Base-by-base conservation (phyloP, 2,329 filamentous ascomycete genomes). In the Colletotrichum trifolii region DNA sequence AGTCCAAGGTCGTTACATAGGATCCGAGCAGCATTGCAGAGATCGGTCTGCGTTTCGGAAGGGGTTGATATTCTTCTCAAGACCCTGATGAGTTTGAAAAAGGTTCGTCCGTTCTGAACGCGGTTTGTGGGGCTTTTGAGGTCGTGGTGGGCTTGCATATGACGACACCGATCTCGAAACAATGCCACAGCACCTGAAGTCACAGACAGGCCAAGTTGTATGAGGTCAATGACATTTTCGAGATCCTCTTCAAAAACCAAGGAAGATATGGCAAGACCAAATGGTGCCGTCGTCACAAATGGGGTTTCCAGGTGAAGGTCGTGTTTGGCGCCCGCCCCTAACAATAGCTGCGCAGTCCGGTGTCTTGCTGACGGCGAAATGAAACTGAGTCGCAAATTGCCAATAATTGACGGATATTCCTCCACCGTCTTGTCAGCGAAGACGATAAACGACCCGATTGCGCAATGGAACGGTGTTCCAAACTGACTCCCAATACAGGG, bases 381-480 rank as follows among this genome's bases (percentile, higher is more conserved):
- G 0, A 45, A 33, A 11, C n/a, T 25, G 3, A 10, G 17, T 4
- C 38, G 38, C 9, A 43, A 17, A 2, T 46, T 12, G 38, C 4
- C 38, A 2, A 13, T 40, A 40, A 40, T 40, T 2, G 38, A 40
- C 1, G 9, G 49, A 38, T n/a, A 42, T 34, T 34, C 40, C 1
- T 1, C 0, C n/a, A 13, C 5, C 2, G 4, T 4, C 8, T 2
- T 0, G 6, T 25, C 35, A 4, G 17, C 1, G 2, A 54, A 54
- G 1, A 43, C 38, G 2, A 15, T n/a, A 1, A 35, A 35, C 10
- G 13, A 33, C 7, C 15, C 52, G 1, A 36, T 15, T 1, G 38
- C 38, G 38, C 52, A 54, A 4, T 54, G 52, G 15, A 54, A 43
- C 7, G 52, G 17, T 12, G 52, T 54, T 54, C 52, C 52, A 15